These are phyloP conservation scores for Plasmodium knowlesi DNA, from an alignment of 169 alveolate genomes.

Conservation along the genomic window DNA sequence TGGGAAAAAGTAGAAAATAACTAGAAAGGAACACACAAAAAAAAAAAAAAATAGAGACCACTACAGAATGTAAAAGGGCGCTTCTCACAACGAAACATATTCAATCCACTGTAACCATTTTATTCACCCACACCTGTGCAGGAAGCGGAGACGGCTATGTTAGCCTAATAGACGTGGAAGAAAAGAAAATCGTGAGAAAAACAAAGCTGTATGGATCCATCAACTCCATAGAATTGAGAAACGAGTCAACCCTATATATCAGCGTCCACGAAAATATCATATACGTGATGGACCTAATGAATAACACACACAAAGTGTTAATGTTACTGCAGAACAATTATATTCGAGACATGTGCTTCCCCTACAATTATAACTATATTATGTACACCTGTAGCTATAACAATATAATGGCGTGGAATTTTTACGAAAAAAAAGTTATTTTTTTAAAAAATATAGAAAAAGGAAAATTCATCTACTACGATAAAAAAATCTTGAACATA, in stretches of 20 bases:
- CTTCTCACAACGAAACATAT: neutral
- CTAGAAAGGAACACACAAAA: neutral
- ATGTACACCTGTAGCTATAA: slow-evolving; percentile 73
- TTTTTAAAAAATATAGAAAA: slow-evolving; percentile 55
- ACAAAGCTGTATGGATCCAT: slow-evolving; percentile 56
- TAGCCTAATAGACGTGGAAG: slow-evolving; percentile 40
- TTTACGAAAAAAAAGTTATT: slow-evolving; percentile 58
- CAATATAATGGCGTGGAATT: slow-evolving; percentile 68
- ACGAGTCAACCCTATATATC: slow-evolving; percentile 31
- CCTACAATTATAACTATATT: slow-evolving; percentile 33
- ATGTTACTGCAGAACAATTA: slow-evolving; percentile 33
- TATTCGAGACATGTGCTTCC: slow-evolving; percentile 53
- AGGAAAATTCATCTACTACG: slow-evolving; percentile 52
- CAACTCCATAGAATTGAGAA: slow-evolving; percentile 72
- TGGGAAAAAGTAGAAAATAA: neutral
- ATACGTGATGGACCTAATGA: slow-evolving; percentile 58
- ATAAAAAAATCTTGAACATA: slow-evolving; percentile 39
- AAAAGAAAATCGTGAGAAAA: slow-evolving; percentile 38
- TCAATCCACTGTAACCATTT: neutral
- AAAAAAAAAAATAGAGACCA: neutral
- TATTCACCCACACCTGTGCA: neutral
- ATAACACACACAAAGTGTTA: slow-evolving; percentile 23
- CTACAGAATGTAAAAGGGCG: neutral
- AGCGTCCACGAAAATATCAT: slow-evolving; percentile 60
- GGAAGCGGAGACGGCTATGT: slow-evolving; percentile 74